These are phyloP conservation scores for Hericium erinaceus DNA, from an alignment of 768 basidiomycete genomes.

Conservation along the genomic window DNA sequence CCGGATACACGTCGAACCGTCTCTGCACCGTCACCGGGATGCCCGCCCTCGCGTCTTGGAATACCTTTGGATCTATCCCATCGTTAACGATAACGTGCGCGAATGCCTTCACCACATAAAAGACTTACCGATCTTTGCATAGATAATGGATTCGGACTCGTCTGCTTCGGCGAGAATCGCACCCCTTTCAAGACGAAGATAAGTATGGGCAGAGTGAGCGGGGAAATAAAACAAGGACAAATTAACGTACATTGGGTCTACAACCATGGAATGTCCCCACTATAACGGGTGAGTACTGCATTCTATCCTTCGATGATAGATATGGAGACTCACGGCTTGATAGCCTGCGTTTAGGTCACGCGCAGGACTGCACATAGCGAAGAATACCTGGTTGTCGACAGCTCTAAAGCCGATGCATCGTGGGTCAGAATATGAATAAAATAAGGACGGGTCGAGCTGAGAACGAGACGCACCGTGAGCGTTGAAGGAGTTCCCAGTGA, in stretches of 20 bases:
- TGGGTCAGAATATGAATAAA: not conserved
- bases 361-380: conserved; percentile 94
- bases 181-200: conserved; percentile 40
- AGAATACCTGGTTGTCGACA: conserved; percentile 93
- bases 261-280: conserved; percentile 88
- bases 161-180: conserved; percentile 63
- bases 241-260: conserved; percentile 71
- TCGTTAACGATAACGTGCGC: not conserved
- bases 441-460: not conserved
- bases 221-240: not conserved
- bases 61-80: conserved; percentile 48
- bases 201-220: not conserved
- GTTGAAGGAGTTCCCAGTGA: conserved; percentile 91
- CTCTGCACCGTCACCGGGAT: conserved; percentile 91
- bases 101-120: not conserved
- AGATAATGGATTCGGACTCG: conserved; percentile 72
- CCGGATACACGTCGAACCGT: conserved; percentile 86
- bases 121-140: conserved; percentile 69
- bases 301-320: not conserved
- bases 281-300: conserved; percentile 19
- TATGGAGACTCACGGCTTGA: conserved; percentile 59
- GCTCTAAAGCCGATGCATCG: conserved; percentile 46
- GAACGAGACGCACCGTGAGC: conserved; percentile 47
- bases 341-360: conserved; percentile 74
- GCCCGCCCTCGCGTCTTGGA: conserved; percentile 61